Evolutionary conservation across 192 early-diverging fungal genomes (phyloP).

Genomic region (Podila epigama): DNA sequence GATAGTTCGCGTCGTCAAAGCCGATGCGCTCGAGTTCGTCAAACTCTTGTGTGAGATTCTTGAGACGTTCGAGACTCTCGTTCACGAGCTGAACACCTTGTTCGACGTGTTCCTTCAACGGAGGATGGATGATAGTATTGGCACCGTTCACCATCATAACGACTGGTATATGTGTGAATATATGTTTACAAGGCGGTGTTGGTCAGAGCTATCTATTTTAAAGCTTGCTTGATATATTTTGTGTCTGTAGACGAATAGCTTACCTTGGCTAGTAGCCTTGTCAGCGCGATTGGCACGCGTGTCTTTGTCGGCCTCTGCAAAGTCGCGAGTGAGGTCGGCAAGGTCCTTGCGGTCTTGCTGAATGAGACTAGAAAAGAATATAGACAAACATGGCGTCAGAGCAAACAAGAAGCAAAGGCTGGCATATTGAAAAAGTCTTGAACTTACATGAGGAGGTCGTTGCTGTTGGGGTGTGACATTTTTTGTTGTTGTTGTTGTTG

Average conservation of each 20-base stretch:
- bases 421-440: not conserved
- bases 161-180: not conserved
- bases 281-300: not conserved
- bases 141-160: not conserved
- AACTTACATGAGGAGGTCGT: not conserved
- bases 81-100: not conserved
- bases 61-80: not conserved
- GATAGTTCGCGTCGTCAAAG: not conserved
- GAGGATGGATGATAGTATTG: not conserved
- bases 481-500: not conserved
- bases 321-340: not conserved
- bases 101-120: not conserved
- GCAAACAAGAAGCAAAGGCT: not conserved
- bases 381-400: not conserved
- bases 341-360: not conserved
- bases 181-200: not conserved
- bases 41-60: not conserved
- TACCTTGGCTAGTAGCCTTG: not conserved
- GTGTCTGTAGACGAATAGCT: not conserved
- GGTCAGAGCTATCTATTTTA: too few relatives aligned
- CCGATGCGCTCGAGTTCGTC: not conserved
- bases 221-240: too few relatives aligned
- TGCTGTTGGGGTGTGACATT: not conserved
- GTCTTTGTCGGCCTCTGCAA: not conserved
- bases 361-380: not conserved